Conservation (phyloP, 768 basidiomycete genomes). For the Russula earlei region DNA sequence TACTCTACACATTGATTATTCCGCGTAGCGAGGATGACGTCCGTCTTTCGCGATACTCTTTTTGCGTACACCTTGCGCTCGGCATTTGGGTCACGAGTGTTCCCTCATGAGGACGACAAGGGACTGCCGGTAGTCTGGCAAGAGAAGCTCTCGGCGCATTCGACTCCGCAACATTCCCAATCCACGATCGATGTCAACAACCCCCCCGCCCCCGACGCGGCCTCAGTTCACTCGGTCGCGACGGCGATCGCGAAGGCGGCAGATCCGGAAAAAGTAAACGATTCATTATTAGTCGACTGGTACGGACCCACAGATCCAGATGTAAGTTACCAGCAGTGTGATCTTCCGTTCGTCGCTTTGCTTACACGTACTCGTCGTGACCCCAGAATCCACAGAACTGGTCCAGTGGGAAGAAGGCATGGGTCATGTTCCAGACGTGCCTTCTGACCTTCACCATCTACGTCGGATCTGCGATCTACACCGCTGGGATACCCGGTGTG, state of each 20-base stretch:
- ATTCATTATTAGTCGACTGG: conserved; percentile 24
- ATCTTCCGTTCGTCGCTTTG: not conserved
- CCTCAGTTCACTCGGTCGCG: not conserved
- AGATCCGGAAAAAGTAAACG: conserved; percentile 13
- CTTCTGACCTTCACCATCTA: conserved; percentile 29
- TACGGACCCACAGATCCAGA: conserved; percentile 21
- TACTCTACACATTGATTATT: not conserved
- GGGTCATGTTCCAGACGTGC: conserved; percentile 28
- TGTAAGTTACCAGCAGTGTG: conserved; percentile 1
- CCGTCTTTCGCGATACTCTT: conserved; percentile 25
- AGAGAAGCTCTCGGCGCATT: conserved; percentile 1
- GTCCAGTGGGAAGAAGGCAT: conserved; percentile 25
- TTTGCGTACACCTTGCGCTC: conserved; percentile 26
- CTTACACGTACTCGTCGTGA: not conserved
- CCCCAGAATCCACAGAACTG: conserved; percentile 22
- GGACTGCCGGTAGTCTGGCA: conserved; percentile 16
- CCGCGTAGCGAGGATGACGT: conserved; percentile 1
- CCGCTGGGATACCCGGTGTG: conserved; percentile 25
- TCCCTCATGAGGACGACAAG: conserved; percentile 19
- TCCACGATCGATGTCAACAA: not conserved
- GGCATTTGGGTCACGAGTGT: conserved; percentile 21
- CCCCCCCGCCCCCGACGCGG: not conserved
- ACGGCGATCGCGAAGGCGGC: not conserved
- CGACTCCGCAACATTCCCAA: not conserved
- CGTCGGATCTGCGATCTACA: conserved; percentile 30